phyloP scores from a whole-genome alignment of 2,329 filamentous ascomycete species.

The Capronia americana region DNA sequence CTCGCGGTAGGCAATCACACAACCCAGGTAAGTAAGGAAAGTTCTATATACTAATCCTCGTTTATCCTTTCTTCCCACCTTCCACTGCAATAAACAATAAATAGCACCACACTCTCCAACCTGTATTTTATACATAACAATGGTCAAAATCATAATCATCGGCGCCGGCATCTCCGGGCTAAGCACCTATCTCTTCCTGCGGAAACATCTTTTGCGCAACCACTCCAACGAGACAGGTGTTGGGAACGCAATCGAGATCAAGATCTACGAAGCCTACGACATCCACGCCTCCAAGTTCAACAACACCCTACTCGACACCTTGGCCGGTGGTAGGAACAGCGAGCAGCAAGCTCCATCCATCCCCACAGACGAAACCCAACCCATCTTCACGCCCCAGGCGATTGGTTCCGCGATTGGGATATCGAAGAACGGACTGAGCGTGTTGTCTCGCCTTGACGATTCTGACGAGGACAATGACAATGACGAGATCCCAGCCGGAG shows the following conservation, averaged over 20 bases:
- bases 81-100: neutral
- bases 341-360: neutral
- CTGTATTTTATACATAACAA: neutral
- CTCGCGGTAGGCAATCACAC: neutral
- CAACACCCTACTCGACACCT: neutral
- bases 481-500: neutral
- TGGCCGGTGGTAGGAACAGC: neutral
- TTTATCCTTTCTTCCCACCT: neutral
- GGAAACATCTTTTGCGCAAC: slow-evolving; percentile 46
- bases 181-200: slow-evolving; percentile 48
- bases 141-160: slow-evolving; percentile 50
- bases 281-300: slow-evolving; percentile 40
- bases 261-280: slow-evolving; percentile 51
- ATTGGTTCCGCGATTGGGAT: slow-evolving; percentile 51
- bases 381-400: slow-evolving; percentile 44
- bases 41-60: neutral
- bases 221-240: slow-evolving; percentile 29
- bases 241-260: slow-evolving; percentile 31
- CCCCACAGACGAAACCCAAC: slow-evolving; percentile 5
- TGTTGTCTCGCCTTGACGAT: slow-evolving; percentile 46
- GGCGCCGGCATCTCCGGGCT: slow-evolving; percentile 53
- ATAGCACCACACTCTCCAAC: neutral
- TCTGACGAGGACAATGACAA: slow-evolving; percentile 31
- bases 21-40: neutral
- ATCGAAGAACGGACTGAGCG: slow-evolving; percentile 49